Evolutionary conservation across 768 basidiomycete genomes (phyloP), one percentile per base, ranked within the genome.

Genomic region (Lepiota subincarnata): DNA sequence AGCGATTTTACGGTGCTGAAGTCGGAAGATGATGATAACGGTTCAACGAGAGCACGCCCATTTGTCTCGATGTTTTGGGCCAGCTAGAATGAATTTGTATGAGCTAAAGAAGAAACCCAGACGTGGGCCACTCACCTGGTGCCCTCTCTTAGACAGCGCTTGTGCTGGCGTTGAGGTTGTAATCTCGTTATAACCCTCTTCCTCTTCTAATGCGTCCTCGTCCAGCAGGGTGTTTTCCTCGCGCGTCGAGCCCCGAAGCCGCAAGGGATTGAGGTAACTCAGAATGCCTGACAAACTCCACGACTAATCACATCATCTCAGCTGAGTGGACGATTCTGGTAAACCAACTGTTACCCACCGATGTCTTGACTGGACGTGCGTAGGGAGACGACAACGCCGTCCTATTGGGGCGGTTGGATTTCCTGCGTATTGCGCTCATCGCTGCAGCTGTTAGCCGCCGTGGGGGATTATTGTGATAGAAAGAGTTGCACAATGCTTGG

Each of bases 381-480:
- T 89, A 89, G 0, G 87, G 87, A 2, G 74, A 76, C 39, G 63
- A 66, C 44, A 65, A 65, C 47, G 58, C 59, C 57, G 48, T 59
- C 56, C 67, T 72, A 61, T 28, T 53, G 66, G 76, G 55, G 72
- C 76, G 60, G 61, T 60, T 58, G 34, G 71, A 31, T 66, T 69
- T 60, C 45, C 55, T 65, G 53, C 85, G 77, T 60, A 79, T 68
- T 36, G 76, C 82, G 61, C 84, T 84, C 84, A 86, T 87, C 38
- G 61, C 60, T 57, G 62, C 36, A 24, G 43, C 52, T 11, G 39
- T 45, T 24, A 34, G 40, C 13, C 20, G 37, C 24, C 45, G 47
- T 57, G 43, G 43, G 44, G 55, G 50, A 52, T 58, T 56, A 48
- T 50, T 44, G 57, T 39, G 38, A 60, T 55, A 57, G 56, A 45